These are phyloP conservation scores for Berberis thunbergii DNA, from an alignment of 164 flowering plant genomes.

Conservation along the genomic window DNA sequence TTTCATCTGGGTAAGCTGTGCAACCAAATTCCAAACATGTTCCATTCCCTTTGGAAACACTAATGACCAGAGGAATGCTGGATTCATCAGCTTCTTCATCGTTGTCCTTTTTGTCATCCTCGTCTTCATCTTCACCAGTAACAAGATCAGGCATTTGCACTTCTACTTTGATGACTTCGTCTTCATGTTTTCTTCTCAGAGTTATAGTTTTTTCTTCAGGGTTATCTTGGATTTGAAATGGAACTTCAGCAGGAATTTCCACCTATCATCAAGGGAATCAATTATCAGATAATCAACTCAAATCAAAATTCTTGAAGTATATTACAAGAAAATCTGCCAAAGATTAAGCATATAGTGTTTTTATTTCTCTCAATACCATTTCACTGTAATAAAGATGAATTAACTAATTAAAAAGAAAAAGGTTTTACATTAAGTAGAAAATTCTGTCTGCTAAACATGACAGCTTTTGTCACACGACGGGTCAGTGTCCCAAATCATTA, in stretches of 20 bases:
- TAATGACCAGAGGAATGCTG: slow-evolving; percentile 52
- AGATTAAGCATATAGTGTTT: too few species aligned
- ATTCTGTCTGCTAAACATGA: too few species aligned
- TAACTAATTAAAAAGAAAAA: too few species aligned
- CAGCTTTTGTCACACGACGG: too few species aligned
- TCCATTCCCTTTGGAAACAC: slow-evolving; percentile 52
- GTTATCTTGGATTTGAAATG: slow-evolving; percentile 63
- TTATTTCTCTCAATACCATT: too few species aligned
- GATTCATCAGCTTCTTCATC: slow-evolving; percentile 23
- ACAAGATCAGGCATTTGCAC: slow-evolving; percentile 74
- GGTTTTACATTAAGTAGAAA: too few species aligned
- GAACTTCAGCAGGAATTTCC: slow-evolving; percentile 50
- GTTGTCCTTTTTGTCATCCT: slow-evolving; percentile 25
- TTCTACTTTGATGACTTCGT: slow-evolving; percentile 58
- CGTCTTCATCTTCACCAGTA: slow-evolving; percentile 32
- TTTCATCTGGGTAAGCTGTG: slow-evolving; percentile 60
- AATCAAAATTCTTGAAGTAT: neutral
- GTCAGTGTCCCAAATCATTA: too few species aligned
- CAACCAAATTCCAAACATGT: slow-evolving; percentile 49
- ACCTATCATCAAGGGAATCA: slow-evolving; percentile 8
- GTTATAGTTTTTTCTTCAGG: slow-evolving; percentile 48
- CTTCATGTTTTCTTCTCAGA: slow-evolving; percentile 51
- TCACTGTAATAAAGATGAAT: too few species aligned
- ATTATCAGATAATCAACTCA: neutral
- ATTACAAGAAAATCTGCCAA: too few species aligned